Conservation (phyloP, 2,329 filamentous ascomycete species). For the Juglanconis sp. region DNA sequence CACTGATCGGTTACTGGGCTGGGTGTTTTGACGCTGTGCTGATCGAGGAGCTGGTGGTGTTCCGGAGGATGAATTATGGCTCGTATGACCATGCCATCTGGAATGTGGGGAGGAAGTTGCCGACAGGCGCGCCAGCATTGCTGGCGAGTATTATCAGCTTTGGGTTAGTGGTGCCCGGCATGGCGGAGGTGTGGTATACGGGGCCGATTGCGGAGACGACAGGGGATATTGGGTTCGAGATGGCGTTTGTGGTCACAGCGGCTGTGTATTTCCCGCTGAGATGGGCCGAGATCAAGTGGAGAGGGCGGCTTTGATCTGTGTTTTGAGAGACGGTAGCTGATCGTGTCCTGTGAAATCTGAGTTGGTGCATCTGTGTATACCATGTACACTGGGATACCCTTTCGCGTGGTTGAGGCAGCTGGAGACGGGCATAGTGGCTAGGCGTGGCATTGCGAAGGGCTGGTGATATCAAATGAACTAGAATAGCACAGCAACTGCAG, state of each 20-base stretch:
- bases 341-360: neutral
- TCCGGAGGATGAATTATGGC: slow-evolving; percentile 41
- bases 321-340: neutral
- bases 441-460: neutral
- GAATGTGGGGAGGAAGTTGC: slow-evolving; percentile 43
- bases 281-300: slow-evolving; percentile 39
- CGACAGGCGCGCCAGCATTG: slow-evolving; percentile 45
- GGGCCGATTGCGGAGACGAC: slow-evolving; percentile 58
- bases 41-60: slow-evolving; percentile 45
- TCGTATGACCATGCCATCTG: slow-evolving; percentile 46
- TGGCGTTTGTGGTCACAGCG: slow-evolving; percentile 52
- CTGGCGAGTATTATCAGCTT: slow-evolving; percentile 43
- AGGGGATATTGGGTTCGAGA: slow-evolving; percentile 65
- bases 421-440: neutral
- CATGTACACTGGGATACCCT: neutral
- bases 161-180: slow-evolving; percentile 54
- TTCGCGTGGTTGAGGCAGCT: neutral
- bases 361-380: neutral
- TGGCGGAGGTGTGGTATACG: slow-evolving; percentile 59
- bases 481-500: neutral
- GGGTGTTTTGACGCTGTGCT: slow-evolving; percentile 52
- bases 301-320: slow-evolving; percentile 12
- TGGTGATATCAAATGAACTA: neutral
- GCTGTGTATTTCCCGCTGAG: slow-evolving; percentile 47
- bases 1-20: slow-evolving; percentile 58